Base-by-base conservation (phyloP, 31 red algal species). In the Endocladia muricata region DNA sequence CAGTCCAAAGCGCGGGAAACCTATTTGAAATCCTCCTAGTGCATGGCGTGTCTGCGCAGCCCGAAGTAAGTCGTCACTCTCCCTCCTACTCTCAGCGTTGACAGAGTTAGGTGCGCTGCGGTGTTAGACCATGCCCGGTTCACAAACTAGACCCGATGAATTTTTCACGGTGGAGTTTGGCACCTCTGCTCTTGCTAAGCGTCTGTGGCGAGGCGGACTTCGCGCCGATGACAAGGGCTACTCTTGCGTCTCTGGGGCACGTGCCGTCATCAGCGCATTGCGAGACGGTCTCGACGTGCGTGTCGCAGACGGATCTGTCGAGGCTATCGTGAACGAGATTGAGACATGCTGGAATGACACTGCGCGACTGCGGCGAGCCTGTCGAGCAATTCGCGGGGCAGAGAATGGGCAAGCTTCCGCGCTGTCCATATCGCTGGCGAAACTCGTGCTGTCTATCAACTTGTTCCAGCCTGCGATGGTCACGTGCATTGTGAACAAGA, bases 141-240 rank as follows among this genome's bases (percentile, higher is more conserved):
- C 30, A n/a, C 13, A 25, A 17, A 3, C 72, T 19, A 2, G n/a
- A 25, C 76, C 76, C 28, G 76, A 89, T 63, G 51, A 54, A n/a
- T 81, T 78, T n/a, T 65, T 89, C 26, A 35, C 56, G 36, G 68
- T 68, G 1, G 76, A 89, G 34, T 80, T 89, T 63, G 85, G 85
- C 31, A 66, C 56, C 6, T 58, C 68, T n/a, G 67, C 73, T 1
- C 60, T 89, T 8, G 49, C 65, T 57, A 34, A 40, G 31, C 67
- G 85, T 13, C 76, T 89, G 31, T 89, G 85, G 85, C 64, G 66
- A 3, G 85, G 85, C 58, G 85, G 85, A 38, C 76, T 89, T 49
- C 85, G 85, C 39, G 70, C 65, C 42, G 41, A 37, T 48, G 5
- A 34, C 19, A 61, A 73, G 37, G 47, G 41, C 6, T 81, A 81